Evolutionary conservation across 192 early-diverging fungal species (phyloP), one percentile per base, ranked within the genome.

Genomic region (Backusella liffmaniae): DNA sequence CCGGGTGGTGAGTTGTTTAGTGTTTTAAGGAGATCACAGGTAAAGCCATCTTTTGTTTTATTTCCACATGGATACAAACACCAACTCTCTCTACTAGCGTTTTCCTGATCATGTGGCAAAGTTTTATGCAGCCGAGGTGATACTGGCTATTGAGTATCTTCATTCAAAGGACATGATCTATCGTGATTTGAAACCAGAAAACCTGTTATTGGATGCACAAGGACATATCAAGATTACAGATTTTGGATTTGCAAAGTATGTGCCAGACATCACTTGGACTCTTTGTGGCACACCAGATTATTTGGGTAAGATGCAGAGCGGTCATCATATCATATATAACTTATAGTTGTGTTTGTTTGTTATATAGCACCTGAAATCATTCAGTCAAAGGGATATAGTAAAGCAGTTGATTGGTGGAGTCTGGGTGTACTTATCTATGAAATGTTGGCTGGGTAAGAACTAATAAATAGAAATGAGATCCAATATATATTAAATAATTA

Each of bases 401-500:
- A 90, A 4, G 91, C 91, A 5, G 97, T 97, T 10, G 97, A 99
- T 75, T 99, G 95, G 96, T 99, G 97, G 97, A 90, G 95, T 0
- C 79, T 98, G 12, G 97, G 97, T 18, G 90, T 97, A 29, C 95
- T 95, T 70, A 73, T 97, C 41, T 98, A 93, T 78, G 97, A 98
- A 83, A 95, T 94, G 83, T 74, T 97, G n/a, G 76, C 88, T 23
- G 74, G 79, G 9, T 86, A 92, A 74, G 72, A 5, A 67, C 32
- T 6, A 15, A 67, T 16, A 67, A 30, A 67, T 37, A 36, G 32
- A 41, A 41, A 41, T 41, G 10, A 9, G 10, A 41, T 41, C 39
- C 10, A 7, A 9, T 10, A 41, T 41, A 9, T 10, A 39, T 26
- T 26, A 26, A 26, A 26, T 26, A 26, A 26, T 26, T 26, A 26